These are phyloP conservation scores for Pythium insidiosum DNA, from an alignment of 352 stramenopile species.

Conservation along the genomic window DNA sequence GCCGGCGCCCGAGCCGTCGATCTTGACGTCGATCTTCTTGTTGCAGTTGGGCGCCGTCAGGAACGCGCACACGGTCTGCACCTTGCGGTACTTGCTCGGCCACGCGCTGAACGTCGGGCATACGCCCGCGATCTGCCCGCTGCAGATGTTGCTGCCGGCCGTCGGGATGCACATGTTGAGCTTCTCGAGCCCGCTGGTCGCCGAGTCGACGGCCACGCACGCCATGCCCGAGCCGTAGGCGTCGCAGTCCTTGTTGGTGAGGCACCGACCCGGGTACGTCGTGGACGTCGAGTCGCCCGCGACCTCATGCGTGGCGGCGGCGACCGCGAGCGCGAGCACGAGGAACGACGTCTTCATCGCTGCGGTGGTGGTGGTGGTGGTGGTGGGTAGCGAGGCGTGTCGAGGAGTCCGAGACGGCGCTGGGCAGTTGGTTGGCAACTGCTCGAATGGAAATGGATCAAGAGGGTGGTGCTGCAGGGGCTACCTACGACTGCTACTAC, in stretches of 20 bases:
- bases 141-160: conserved; percentile 45
- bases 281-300: conserved; percentile 21
- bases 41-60: conserved; percentile 53
- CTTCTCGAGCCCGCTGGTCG: conserved; percentile 37
- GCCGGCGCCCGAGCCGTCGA: conserved; percentile 12
- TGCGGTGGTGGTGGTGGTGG: neutral
- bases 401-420: no score
- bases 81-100: conserved; percentile 55
- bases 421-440: no score
- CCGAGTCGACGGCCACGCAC: conserved; percentile 65
- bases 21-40: conserved; percentile 33
- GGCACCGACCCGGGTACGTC: conserved; percentile 45
- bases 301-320: neutral
- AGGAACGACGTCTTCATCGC: neutral
- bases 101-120: conserved; percentile 73
- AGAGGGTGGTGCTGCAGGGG: neutral
- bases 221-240: conserved; percentile 49
- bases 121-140: conserved; percentile 41
- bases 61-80: conserved; percentile 70
- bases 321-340: neutral
- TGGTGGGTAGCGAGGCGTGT: no score
- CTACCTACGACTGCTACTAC: no score
- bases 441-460: no score
- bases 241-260: conserved; percentile 34
- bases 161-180: conserved; percentile 65